Percentiles rank a stretch among this genome's conserved stretches.
Conservation (phyloP, 345 rosid genomes). For the Microthlaspi erraticum region DNA sequence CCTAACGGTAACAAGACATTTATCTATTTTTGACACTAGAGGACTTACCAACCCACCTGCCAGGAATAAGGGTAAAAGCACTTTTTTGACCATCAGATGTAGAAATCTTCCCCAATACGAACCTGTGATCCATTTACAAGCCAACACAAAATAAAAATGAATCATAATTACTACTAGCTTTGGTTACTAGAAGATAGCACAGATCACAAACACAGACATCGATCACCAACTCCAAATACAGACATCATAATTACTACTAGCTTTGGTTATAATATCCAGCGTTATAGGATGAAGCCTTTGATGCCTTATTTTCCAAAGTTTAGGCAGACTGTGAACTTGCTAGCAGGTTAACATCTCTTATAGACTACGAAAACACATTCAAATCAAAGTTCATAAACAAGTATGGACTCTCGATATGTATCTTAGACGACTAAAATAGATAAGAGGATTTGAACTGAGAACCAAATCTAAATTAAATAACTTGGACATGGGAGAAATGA, state of each 20-base stretch:
- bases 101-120: slow-evolving; percentile 90
- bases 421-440: slow-evolving; percentile 1
- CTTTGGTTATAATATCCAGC: slow-evolving; percentile 33
- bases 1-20: slow-evolving; percentile 27
- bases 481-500: slow-evolving; percentile 5
- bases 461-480: not conserved
- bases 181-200: slow-evolving; percentile 43
- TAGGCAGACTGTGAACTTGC: slow-evolving; percentile 16
- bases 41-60: slow-evolving; percentile 96
- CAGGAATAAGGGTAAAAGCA: slow-evolving; percentile 80
- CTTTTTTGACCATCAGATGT: slow-evolving; percentile 89
- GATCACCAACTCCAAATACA: not conserved
- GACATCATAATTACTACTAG: too few species aligned
- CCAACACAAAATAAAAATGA: slow-evolving; percentile 46
- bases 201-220: slow-evolving; percentile 22
- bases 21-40: slow-evolving; percentile 40
- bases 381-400: slow-evolving; percentile 25
- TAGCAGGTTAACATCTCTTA: slow-evolving; percentile 11
- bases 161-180: slow-evolving; percentile 41
- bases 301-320: slow-evolving; percentile 4
- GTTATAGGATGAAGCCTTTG: slow-evolving; percentile 13
- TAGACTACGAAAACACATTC: slow-evolving; percentile 21
- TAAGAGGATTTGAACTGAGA: not conserved
- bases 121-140: slow-evolving; percentile 80
- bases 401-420: not conserved